Conservation (phyloP, 2,329 filamentous ascomycete species). For the Hypoxylon sp. region DNA sequence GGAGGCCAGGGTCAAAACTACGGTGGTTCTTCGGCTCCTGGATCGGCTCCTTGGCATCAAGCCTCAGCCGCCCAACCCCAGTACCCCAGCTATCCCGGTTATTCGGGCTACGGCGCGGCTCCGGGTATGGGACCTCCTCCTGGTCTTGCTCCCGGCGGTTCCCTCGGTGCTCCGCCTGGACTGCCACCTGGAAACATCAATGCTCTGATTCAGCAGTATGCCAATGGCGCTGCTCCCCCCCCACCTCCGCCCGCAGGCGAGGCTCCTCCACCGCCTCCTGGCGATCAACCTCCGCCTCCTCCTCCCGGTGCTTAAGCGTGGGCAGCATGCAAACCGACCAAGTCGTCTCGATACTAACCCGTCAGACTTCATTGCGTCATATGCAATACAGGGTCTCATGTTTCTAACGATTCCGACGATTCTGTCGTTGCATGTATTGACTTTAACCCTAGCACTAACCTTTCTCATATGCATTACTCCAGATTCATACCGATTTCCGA, state of each 20-base stretch:
- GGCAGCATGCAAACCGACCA: slow-evolving; percentile 31
- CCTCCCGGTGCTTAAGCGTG: slow-evolving; percentile 65
- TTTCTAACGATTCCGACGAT: slow-evolving; percentile 32
- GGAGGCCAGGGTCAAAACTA: slow-evolving; percentile 63
- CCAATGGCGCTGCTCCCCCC: slow-evolving; percentile 64
- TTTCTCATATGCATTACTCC: slow-evolving; percentile 27
- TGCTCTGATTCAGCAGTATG: slow-evolving; percentile 77
- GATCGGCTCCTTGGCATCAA: slow-evolving; percentile 74
- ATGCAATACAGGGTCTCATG: slow-evolving; percentile 21
- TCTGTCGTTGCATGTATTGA: slow-evolving; percentile 17
- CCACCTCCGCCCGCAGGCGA: slow-evolving; percentile 74
- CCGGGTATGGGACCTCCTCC: slow-evolving; percentile 65
- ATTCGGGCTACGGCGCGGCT: slow-evolving; percentile 67
- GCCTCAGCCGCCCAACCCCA: slow-evolving; percentile 67
- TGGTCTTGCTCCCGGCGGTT: slow-evolving; percentile 59
- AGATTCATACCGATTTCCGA: neutral
- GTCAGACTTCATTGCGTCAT: slow-evolving; percentile 9
- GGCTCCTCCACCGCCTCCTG: slow-evolving; percentile 72
- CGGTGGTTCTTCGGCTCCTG: slow-evolving; percentile 54
- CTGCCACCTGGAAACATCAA: slow-evolving; percentile 69
- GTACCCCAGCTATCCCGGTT: slow-evolving; percentile 68
- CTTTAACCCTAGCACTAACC: slow-evolving; percentile 42
- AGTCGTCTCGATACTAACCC: slow-evolving; percentile 48
- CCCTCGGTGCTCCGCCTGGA: slow-evolving; percentile 68
- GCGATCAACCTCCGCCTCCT: slow-evolving; percentile 73